phyloP scores from a whole-genome alignment of 768 basidiomycete species.

The Phaffia australis region DNA sequence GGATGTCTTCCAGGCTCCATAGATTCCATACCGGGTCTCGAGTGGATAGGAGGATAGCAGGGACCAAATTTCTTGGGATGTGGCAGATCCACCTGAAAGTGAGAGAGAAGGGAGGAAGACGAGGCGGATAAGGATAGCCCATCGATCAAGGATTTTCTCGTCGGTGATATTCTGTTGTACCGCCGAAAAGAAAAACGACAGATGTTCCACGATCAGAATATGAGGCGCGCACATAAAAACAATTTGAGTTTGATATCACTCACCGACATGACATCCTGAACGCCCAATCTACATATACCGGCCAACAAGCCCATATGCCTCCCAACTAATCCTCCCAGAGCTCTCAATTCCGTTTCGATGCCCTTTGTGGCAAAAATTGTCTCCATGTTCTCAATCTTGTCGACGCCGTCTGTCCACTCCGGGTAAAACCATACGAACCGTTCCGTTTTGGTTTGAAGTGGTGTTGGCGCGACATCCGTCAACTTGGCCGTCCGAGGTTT shows the following conservation, averaged over 20 bases:
- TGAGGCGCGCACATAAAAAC: too few species aligned
- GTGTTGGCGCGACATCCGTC: slow-evolving; percentile 68
- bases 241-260: slow-evolving; percentile 1
- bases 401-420: slow-evolving; percentile 63
- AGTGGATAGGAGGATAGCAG: slow-evolving; percentile 70
- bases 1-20: slow-evolving; percentile 78
- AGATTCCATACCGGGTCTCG: slow-evolving; percentile 73
- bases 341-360: slow-evolving; percentile 65
- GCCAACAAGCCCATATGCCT: slow-evolving; percentile 67
- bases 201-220: too few species aligned
- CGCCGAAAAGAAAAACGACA: slow-evolving; percentile 37
- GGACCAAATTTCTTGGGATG: slow-evolving; percentile 86
- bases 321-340: slow-evolving; percentile 68
- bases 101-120: slow-evolving; percentile 80
- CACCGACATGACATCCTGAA: slow-evolving; percentile 33
- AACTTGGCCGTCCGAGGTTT: slow-evolving; percentile 37
- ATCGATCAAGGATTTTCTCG: slow-evolving; percentile 39
- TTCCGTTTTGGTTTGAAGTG: slow-evolving; percentile 60
- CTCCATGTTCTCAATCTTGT: slow-evolving; percentile 51
- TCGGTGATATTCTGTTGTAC: slow-evolving; percentile 1
- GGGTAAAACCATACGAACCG: slow-evolving; percentile 88
- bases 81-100: slow-evolving; percentile 71
- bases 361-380: slow-evolving; percentile 55
- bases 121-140: slow-evolving; percentile 67
- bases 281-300: slow-evolving; percentile 68